These are phyloP conservation scores for Haplosporangium gracile DNA, from an alignment of 192 early-diverging fungal species.

Conservation along the genomic window DNA sequence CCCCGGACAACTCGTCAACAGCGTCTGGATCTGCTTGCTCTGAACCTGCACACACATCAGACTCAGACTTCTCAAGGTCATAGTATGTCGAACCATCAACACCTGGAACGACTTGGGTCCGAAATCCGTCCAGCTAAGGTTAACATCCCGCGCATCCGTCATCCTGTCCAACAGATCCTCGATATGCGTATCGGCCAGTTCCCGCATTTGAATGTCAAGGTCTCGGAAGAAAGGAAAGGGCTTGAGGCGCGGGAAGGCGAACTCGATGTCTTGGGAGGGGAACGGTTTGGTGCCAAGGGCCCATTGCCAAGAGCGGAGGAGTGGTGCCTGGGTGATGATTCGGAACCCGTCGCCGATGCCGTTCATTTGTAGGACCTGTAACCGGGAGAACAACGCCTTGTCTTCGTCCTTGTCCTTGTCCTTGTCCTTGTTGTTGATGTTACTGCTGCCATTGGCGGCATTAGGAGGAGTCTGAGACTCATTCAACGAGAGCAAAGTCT, in stretches of 20 bases:
- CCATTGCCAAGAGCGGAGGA: constrained; percentile 3
- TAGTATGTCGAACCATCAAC: background rate
- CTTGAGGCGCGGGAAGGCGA: background rate
- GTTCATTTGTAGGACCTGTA: background rate
- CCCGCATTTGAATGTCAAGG: background rate
- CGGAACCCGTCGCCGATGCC: background rate
- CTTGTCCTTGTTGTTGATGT: background rate
- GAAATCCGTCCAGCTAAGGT: background rate
- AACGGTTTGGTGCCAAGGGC: background rate
- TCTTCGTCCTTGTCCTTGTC: background rate
- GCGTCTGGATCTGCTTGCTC: constrained; percentile 5
- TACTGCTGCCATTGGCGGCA: background rate
- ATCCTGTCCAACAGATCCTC: background rate
- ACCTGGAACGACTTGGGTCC: background rate
- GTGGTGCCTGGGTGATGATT: background rate
- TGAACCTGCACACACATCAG: background rate
- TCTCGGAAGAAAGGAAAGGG: background rate
- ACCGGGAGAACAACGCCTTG: background rate
- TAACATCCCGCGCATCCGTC: background rate
- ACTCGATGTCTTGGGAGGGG: background rate
- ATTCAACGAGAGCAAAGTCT: background rate
- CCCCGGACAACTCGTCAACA: constrained; percentile 3
- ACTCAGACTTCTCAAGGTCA: background rate
- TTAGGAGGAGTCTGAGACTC: background rate
- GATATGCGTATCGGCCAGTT: background rate